Evolutionary conservation across 805 yeast species (phyloP), one percentile per base, ranked within the genome.

Genomic region (Metschnikowia matae): DNA sequence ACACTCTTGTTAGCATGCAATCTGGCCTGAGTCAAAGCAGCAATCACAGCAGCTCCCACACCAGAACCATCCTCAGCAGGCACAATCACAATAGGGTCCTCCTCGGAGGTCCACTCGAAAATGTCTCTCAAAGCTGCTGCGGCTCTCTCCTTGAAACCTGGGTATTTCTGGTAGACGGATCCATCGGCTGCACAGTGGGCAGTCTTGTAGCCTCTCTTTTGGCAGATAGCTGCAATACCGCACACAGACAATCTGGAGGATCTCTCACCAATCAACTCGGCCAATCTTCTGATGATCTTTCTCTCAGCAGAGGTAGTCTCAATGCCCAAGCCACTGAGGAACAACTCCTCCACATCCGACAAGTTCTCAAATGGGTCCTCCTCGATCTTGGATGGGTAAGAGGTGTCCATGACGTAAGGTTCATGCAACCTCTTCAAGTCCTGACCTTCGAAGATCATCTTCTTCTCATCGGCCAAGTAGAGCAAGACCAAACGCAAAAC

Each of bases 21-120:
- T 75, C 99, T 85, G 68, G 82, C 78, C 69, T 86, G 82, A 51
- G 98, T 86, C 70, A 92, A 80, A 40, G 98, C 97, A 49, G 99
- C 98, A 72, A 94, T 92, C 62, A 92, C 81, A 47, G 98, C 99
- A 50, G 99, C 99, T 67, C 99, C 99, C 44, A 89, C 97, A 75
- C 98, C 98, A 36, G 94, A 86, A 62, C 99, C 99, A 74, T 94
- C 99, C 74, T 92, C 97, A 57, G 99, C 98, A 51, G 95, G 87
- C 38, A 85, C 88, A 59, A 91, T 83, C 56, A 78, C 72, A 64
- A 94, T 84, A 57, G 98, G 98, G 68, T 89, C 89, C 52, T 82
- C 81, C 56, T 74, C 60, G 17, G 61, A 55, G 31, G 59, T 62
- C 97, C 97, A 92, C 58, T 77, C 92, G 64, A 89, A 88, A 61